phyloP scores from a whole-genome alignment of 345 rosid species.

The Sonneratia alba region DNA sequence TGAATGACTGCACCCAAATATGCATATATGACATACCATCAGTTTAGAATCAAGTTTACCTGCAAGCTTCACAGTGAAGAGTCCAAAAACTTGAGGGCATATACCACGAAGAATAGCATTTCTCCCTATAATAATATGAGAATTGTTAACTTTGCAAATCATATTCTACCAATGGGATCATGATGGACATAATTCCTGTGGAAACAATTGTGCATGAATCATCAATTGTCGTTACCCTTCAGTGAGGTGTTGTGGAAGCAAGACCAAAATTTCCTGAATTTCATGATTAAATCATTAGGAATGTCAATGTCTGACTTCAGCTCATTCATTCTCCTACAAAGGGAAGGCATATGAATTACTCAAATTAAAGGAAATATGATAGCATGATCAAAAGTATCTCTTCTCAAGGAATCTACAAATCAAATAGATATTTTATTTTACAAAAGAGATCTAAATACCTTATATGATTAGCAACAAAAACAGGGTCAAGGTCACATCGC shows the following conservation, averaged over 20 bases:
- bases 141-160: not conserved
- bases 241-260: conserved; percentile 59
- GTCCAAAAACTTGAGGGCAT: conserved; percentile 96
- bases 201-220: not conserved
- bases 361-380: not conserved
- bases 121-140: conserved; percentile 41
- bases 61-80: conserved; percentile 97
- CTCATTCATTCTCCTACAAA: conserved; percentile 73
- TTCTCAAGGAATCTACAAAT: not conserved
- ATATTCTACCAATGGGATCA: not conserved
- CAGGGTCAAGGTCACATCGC: conserved; percentile 88
- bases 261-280: conserved; percentile 79
- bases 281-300: conserved; percentile 47
- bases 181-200: not conserved
- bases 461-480: conserved; percentile 71
- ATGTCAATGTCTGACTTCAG: conserved; percentile 63
- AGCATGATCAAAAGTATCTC: not conserved
- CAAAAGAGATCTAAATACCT: conserved; percentile 33
- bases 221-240: conserved; percentile 33
- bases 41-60: conserved; percentile 24
- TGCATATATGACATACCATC: not conserved
- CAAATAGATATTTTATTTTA: not conserved
- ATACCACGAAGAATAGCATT: conserved; percentile 76
- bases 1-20: not conserved
- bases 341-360: not conserved